Conservation (phyloP, 345 rosid species). For the Salix suchowensis region DNA sequence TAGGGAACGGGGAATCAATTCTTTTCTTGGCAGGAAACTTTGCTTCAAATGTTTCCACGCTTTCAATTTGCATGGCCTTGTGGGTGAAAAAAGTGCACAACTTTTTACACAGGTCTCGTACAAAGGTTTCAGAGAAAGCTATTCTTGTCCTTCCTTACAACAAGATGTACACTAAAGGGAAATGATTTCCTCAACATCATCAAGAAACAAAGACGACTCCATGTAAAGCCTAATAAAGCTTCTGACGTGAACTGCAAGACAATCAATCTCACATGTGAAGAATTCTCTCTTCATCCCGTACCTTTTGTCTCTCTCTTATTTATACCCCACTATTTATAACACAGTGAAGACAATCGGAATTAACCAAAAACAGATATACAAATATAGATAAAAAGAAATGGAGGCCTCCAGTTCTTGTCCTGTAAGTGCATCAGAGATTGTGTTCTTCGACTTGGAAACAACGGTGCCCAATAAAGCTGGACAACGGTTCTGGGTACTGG, state of each 20-base stretch:
- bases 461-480: slow-evolving; percentile 61
- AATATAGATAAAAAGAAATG: slow-evolving; percentile 12
- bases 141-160: slow-evolving; percentile 23
- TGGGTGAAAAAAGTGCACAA: slow-evolving; percentile 9
- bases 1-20: slow-evolving; percentile 16
- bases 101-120: slow-evolving; percentile 12
- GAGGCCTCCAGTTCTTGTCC: slow-evolving; percentile 14
- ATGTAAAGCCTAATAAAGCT: slow-evolving; percentile 23
- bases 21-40: neutral
- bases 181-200: slow-evolving; percentile 24
- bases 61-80: neutral
- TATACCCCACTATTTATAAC: slow-evolving; percentile 8
- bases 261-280: slow-evolving; percentile 41
- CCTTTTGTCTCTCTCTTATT: neutral
- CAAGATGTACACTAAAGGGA: slow-evolving; percentile 22
- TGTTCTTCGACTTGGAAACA: slow-evolving; percentile 85
- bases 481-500: slow-evolving; percentile 60
- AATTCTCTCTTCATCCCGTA: slow-evolving; percentile 21
- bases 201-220: slow-evolving; percentile 33
- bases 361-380: neutral
- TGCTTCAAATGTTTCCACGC: slow-evolving; percentile 10
- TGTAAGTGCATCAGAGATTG: slow-evolving; percentile 35
- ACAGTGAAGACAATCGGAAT: neutral
- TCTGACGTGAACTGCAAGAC: slow-evolving; percentile 41
- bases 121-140: neutral